Evolutionary conservation across 1,139 yeast species (phyloP).

Genomic region (Candida gigantensis): DNA sequence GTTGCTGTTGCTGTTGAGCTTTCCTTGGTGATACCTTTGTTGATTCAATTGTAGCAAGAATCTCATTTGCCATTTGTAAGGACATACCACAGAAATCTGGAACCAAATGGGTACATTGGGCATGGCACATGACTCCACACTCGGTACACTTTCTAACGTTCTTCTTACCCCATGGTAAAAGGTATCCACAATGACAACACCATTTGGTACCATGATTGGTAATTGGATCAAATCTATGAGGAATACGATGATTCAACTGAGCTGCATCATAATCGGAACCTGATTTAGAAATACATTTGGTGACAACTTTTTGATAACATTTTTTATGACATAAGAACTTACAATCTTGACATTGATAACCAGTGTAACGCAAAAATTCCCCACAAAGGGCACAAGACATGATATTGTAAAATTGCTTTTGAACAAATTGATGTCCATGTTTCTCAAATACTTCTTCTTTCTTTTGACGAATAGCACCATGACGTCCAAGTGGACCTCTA

Average conservation of each 20-base stretch:
- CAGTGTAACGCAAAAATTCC: constrained; percentile 89
- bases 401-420: constrained; percentile 90
- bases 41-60: constrained; percentile 78
- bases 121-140: constrained; percentile 94
- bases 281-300: constrained; percentile 91
- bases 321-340: constrained; percentile 90
- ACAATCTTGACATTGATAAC: constrained; percentile 96
- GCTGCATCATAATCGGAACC: constrained; percentile 87
- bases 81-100: constrained; percentile 99
- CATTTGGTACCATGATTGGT: constrained; percentile 95
- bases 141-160: constrained; percentile 94
- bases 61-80: constrained; percentile 93
- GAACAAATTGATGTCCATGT: constrained; percentile 96
- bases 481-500: constrained; percentile 86
- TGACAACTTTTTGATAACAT: constrained; percentile 90
- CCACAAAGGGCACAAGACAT: constrained; percentile 98
- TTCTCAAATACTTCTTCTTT: constrained; percentile 95
- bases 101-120: constrained; percentile 88
- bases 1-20: constrained; percentile 1
- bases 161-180: constrained; percentile 91
- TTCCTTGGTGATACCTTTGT: constrained; percentile 36
- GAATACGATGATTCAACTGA: constrained; percentile 91
- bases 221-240: constrained; percentile 90
- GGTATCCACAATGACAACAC: constrained; percentile 99
- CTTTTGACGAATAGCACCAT: constrained; percentile 95